Conservation (phyloP, 176 grass and related monocot species). For the Paspalum vaginatum region DNA sequence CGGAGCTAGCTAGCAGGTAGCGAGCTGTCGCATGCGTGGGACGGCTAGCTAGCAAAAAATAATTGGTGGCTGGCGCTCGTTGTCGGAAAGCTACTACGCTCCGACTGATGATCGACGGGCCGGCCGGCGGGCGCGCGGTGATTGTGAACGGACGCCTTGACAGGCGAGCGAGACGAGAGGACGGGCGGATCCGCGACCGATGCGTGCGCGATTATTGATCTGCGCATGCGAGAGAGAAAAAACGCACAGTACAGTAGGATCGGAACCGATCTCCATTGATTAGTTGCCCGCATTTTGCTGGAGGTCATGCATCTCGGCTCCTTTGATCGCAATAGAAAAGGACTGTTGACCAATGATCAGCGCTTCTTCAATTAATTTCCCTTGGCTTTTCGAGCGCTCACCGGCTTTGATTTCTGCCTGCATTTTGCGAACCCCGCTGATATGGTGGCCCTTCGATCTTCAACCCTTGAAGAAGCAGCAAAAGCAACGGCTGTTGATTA, state of each 20-base stretch:
- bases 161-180: too few species aligned
- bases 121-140: too few species aligned
- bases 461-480: neutral
- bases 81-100: slow-evolving; percentile 43
- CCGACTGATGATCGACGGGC: slow-evolving; percentile 26
- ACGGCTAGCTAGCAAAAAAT: slow-evolving; percentile 33
- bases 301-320: too few species aligned
- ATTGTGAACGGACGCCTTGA: too few species aligned
- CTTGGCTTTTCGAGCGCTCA: neutral
- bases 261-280: slow-evolving; percentile 5
- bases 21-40: neutral
- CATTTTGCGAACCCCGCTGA: neutral
- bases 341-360: slow-evolving; percentile 15
- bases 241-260: neutral
- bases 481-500: neutral
- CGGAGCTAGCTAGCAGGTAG: neutral
- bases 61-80: slow-evolving; percentile 28
- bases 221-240: slow-evolving; percentile 29
- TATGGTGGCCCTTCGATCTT: neutral
- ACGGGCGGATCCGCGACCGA: neutral
- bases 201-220: slow-evolving; percentile 1
- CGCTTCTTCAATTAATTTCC: too few species aligned
- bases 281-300: neutral
- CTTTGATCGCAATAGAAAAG: slow-evolving; percentile 31
- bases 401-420: neutral